Percentiles rank a stretch among this genome's conserved stretches.
Conservation (phyloP, 352 stramenopile species). For the Globisporangium cederbergense region DNA sequence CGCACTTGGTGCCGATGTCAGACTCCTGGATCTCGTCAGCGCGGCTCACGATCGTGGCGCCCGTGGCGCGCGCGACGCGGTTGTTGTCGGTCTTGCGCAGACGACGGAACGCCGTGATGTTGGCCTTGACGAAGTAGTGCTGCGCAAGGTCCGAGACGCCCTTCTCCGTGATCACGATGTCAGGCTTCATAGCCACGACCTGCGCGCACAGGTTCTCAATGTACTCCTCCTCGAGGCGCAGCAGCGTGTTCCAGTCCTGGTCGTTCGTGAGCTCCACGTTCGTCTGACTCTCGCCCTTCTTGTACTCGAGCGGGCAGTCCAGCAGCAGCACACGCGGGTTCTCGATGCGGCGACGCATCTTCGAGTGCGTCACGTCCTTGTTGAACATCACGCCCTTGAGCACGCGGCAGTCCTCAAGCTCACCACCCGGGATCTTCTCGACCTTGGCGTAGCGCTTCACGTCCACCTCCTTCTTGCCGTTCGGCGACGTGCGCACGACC, state of each 20-base stretch:
- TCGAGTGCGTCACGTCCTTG: slow-evolving; percentile 99
- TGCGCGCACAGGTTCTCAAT: slow-evolving; percentile 99
- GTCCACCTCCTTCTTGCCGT: slow-evolving; percentile 94
- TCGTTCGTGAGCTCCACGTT: slow-evolving; percentile 99
- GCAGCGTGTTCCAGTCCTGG: slow-evolving; percentile 97
- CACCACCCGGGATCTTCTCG: slow-evolving; percentile 98
- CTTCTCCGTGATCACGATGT: slow-evolving; percentile 99
- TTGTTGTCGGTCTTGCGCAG: slow-evolving; percentile 99
- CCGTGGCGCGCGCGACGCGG: slow-evolving; percentile 94
- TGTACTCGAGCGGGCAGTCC: slow-evolving; percentile 99
- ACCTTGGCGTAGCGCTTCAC: slow-evolving; percentile 99
- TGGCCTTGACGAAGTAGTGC: slow-evolving; percentile 99
- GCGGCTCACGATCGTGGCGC: slow-evolving; percentile 97
- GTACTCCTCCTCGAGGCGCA: slow-evolving; percentile 99
- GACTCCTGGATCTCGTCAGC: slow-evolving; percentile 98
- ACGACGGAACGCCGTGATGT: slow-evolving; percentile 98
- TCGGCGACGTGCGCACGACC: slow-evolving; percentile 88
- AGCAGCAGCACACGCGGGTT: slow-evolving; percentile 98
- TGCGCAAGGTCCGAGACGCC: slow-evolving; percentile 98
- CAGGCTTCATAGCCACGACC: slow-evolving; percentile 98
- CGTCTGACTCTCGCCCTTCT: slow-evolving; percentile 98
- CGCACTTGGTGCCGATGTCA: slow-evolving; percentile 98
- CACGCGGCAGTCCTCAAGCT: slow-evolving; percentile 93
- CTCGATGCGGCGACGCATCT: slow-evolving; percentile 98
- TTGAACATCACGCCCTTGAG: slow-evolving; percentile 99